Conservation (phyloP, 1,284 basidiomycete species). For the Pholiota adiposa region DNA sequence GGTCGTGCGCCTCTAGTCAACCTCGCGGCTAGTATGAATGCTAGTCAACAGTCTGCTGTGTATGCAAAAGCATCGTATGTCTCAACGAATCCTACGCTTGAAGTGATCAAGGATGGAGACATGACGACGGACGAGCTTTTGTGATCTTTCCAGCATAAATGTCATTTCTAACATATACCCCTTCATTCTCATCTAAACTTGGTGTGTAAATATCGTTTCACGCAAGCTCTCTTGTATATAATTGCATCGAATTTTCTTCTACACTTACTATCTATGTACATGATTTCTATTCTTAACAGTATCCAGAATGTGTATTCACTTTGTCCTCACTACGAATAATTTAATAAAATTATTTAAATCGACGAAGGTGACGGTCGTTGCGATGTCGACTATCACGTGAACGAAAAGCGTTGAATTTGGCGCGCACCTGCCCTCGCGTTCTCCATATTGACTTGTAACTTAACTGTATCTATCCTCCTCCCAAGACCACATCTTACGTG, state of each 20-base stretch:
- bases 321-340: no score
- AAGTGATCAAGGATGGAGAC: constrained; percentile 39
- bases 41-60: constrained; percentile 5
- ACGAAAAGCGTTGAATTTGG: background rate
- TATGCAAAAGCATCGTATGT: constrained; percentile 14
- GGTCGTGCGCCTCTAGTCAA: constrained; percentile 55
- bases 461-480: background rate
- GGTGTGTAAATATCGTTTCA: constrained; percentile 4
- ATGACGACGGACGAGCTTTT: constrained; percentile 66
- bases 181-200: background rate
- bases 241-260: background rate
- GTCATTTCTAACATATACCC: background rate
- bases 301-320: no score
- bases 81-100: constrained; percentile 23
- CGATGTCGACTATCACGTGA: background rate
- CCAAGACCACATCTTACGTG: background rate
- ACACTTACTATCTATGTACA: background rate
- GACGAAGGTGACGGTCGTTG: no score
- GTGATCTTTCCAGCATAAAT: constrained; percentile 26
- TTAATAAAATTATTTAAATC: no score
- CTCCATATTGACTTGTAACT: background rate
- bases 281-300: no score
- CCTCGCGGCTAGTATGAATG: constrained; percentile 47
- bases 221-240: background rate
- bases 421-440: background rate